A percentile compares a stretch with the other conserved stretches of the same genome.
phyloP scores from a whole-genome alignment of 306 rosid genomes.

The Citrullus mucosospermus region DNA sequence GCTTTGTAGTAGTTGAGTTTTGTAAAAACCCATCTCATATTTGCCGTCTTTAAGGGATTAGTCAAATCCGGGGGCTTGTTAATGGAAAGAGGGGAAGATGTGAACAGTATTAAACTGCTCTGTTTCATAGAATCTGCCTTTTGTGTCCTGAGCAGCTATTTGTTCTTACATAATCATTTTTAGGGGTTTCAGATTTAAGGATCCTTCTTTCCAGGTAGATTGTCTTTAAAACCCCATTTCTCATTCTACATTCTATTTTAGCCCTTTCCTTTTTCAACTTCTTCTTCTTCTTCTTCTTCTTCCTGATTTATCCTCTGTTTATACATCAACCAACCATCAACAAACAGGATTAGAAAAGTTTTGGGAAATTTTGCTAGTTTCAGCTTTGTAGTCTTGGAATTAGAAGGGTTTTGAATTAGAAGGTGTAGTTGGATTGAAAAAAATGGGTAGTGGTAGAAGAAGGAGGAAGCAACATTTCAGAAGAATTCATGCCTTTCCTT shows the following conservation, averaged over 20 bases:
- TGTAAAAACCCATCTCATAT: background rate
- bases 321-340: background rate
- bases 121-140: slow-evolving; percentile 5
- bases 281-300: background rate
- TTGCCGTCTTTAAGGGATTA: background rate
- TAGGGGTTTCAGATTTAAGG: background rate
- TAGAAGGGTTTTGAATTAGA: background rate
- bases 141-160: background rate
- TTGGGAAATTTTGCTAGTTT: background rate
- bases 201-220: background rate
- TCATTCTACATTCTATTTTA: background rate
- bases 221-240: background rate
- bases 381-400: background rate
- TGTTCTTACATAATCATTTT: background rate
- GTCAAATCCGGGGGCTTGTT: background rate
- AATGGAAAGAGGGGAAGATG: background rate
- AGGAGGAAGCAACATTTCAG: slow-evolving; percentile 55
- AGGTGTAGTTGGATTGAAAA: background rate
- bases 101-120: background rate
- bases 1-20: background rate
- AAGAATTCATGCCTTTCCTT: slow-evolving; percentile 66
- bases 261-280: background rate
- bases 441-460: slow-evolving; percentile 45
- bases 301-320: background rate
- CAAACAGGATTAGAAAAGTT: no score